Evolutionary conservation across 2,329 filamentous ascomycete genomes (phyloP), one percentile per base, ranked within the genome.

Genomic region (Epichloe hybrida): DNA sequence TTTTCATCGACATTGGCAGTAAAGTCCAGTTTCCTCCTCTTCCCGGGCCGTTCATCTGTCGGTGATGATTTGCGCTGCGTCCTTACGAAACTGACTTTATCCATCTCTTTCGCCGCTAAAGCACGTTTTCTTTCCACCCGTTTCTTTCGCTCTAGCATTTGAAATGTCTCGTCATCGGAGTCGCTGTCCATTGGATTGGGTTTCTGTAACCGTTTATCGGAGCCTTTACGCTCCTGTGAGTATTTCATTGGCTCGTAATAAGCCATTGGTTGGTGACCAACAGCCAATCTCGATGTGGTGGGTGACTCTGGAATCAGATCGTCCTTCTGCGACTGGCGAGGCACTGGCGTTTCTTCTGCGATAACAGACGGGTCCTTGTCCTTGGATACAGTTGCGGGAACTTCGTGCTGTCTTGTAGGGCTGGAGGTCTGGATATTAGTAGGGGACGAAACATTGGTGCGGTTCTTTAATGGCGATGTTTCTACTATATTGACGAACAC

Each of bases 401-500:
- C 54, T 9, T 67, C 61, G n/a, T 63, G 57, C 1, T 65, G 52
- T 15, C 58, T 60, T 20, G 55, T 59, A 0, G 73, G 72, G 47
- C 72, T 75, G 6, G 73, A 73, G 0, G 66, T 65, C 23, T 60
- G 62, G 6, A 64, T 57, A 38, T 63, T 61, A 11, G 68, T 66
- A 3, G 75, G 72, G 0, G 72, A 75, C 0, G 72, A 72, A 34
- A 71, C 67, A 47, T 74, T 66, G 15, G 69, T 69, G 27, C 72
- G 69, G 37, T 72, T 66, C 58, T 76, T 77, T 2, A 77, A 59
- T 0, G 76, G 75, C 1, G 76, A 80, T 0, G 65, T 66, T 54
- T 67, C 64, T 2, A 68, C 59, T 2, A 64, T 61, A 42, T 74
- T 68, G 23, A 66, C 61, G 11, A 75, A 70, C 4, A 72, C 57